Evolutionary conservation across 305 asterid genomes (phyloP), one percentile per base, ranked within the genome.

Genomic region (Petunia hybrid): DNA sequence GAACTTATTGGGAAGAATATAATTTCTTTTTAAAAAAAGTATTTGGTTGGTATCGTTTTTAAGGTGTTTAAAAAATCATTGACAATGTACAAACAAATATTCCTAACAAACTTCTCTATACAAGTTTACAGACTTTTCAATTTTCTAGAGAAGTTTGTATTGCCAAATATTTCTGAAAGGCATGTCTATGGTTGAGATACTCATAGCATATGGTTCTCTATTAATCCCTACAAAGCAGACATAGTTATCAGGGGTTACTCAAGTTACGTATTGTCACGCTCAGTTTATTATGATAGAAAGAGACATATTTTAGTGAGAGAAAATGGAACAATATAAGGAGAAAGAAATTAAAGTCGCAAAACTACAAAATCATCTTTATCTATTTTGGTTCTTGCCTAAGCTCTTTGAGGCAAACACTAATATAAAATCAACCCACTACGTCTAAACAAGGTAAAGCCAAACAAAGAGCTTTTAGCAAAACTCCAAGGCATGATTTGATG

Each of bases 201-300:
- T 61, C 40, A 7, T 61, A 22, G 31, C 8, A 61, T 61, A 61
- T n/a, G n/a, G n/a, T n/a, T 61, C 31, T 61, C 66, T 22, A 31
- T n/a, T 13, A 22, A 22, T 61, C 66, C 8, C 39, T 61, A 61
- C 66, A 31, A 61, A 60, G 13, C 4, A 7, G 12, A 60, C 65
- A 60, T 61, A 22, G 12, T 61, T 61, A 22, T 61, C 40, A 22
- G 66, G 66, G 66, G 66, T 61, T 61, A 61, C 66, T 60, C 65
- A 16, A 2, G 12, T 60, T 60, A 22, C 5, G 66, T 16, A 12
- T 61, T 61, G 66, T 61, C 66, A 61, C 66, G 4, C 31, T 61
- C 66, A 61, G 40, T 61, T 61, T 31, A 61, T 61, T 61, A 13
- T 61, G 39, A 22, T 61, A 61, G 66, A 61, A 31, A 61, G 13